phyloP scores from a whole-genome alignment of 352 stramenopile species.

The Plasmopara halstedii region DNA sequence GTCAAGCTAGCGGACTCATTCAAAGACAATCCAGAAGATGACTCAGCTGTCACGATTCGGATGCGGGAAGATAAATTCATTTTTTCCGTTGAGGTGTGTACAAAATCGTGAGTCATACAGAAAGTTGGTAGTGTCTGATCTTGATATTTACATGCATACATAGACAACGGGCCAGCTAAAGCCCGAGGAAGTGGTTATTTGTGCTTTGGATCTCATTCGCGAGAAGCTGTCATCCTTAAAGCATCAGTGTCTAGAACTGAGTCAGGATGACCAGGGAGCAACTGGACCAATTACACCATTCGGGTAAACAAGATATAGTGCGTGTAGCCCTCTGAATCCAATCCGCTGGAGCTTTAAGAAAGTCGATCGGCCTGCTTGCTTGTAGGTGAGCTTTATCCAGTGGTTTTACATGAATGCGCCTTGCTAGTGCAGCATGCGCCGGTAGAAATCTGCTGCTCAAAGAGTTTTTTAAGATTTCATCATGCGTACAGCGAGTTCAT shows the following conservation, averaged over 20 bases:
- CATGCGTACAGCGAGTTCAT: no score
- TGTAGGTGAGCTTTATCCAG: no score
- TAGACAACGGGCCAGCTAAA: conserved; percentile 80
- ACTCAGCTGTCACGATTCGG: conserved; percentile 87
- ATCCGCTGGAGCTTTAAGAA: neutral
- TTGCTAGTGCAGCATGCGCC: conserved; percentile 15
- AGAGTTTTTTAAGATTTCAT: conserved; percentile 17
- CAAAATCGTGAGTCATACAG: neutral
- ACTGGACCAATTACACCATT: conserved; percentile 74
- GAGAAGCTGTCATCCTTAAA: conserved; percentile 83
- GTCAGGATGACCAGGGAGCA: conserved; percentile 63
- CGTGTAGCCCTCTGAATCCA: conserved; percentile 10
- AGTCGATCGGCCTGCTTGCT: neutral
- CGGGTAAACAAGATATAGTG: conserved; percentile 34
- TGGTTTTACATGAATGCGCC: neutral
- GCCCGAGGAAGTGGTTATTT: conserved; percentile 83
- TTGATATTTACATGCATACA: neutral
- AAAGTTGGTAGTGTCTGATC: conserved; percentile 5
- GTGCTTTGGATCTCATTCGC: conserved; percentile 76
- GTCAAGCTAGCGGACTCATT: conserved; percentile 89
- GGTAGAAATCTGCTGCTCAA: conserved; percentile 25
- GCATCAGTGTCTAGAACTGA: conserved; percentile 81
- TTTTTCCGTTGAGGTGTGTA: conserved; percentile 90
- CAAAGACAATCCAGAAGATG: conserved; percentile 93
- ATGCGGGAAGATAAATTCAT: conserved; percentile 93